Conservation (phyloP, 352 stramenopile species). For the Phytophthora tentaculata region DNA sequence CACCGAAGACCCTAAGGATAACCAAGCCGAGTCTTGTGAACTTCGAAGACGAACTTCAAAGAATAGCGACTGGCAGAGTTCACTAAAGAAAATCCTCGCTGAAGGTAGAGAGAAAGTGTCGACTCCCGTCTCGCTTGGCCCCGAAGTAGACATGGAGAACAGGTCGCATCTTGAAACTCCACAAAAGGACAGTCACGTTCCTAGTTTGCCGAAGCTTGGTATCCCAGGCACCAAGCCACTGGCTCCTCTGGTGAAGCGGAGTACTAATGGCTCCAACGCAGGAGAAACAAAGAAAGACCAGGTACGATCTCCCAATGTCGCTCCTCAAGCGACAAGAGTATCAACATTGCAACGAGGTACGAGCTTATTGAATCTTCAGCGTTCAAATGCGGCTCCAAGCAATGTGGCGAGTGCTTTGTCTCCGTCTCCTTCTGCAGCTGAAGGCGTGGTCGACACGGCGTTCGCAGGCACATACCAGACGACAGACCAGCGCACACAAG, state of each 20-base stretch:
- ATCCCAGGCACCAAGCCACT: slow-evolving; percentile 59
- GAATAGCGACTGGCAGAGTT: slow-evolving; percentile 57
- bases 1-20: slow-evolving; percentile 18
- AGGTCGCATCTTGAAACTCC: slow-evolving; percentile 5
- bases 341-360: slow-evolving; percentile 24
- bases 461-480: slow-evolving; percentile 71
- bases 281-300: slow-evolving; percentile 17
- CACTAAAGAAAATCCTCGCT: slow-evolving; percentile 63
- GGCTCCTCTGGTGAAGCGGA: slow-evolving; percentile 36
- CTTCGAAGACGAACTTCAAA: slow-evolving; percentile 17
- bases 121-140: neutral
- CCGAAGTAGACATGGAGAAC: slow-evolving; percentile 13
- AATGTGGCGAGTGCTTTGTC: slow-evolving; percentile 7
- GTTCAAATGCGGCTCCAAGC: neutral
- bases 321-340: neutral
- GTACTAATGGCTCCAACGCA: slow-evolving; percentile 19
- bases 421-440: slow-evolving; percentile 10
- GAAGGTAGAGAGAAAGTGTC: slow-evolving; percentile 39
- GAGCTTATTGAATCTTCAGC: slow-evolving; percentile 19
- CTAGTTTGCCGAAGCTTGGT: slow-evolving; percentile 59
- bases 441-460: slow-evolving; percentile 37
- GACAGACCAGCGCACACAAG: slow-evolving; percentile 66
- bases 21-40: slow-evolving; percentile 24
- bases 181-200: slow-evolving; percentile 25
- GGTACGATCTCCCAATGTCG: slow-evolving; percentile 3